Evolutionary conservation across 163 green algal species (phyloP), one percentile per base, ranked within the genome.

Genomic region (Botryococcus braunii): DNA sequence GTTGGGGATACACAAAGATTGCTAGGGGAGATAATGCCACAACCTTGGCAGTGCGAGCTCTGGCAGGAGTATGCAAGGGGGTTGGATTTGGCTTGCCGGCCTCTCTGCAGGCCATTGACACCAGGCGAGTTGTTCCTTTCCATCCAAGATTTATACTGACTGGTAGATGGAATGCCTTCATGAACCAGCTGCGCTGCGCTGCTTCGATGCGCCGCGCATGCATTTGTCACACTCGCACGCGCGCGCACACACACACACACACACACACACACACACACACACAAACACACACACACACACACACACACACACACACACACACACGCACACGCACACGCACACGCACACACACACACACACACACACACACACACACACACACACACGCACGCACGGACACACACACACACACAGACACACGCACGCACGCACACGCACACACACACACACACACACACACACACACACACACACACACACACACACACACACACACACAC

Each of bases 11-110:
- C 71, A 79, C 65, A 69, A 78, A 80, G 69, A n/a, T 91, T 27
- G 74, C 82, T 3, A 34, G 62, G 2, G 82, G 79, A 17, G 78
- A 84, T 46, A 76, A 63, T 47, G 73, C 80, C 6, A 82, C 65
- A 21, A 65, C 68, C 9, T 50, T 89, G 37, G 85, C 85, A 4
- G 68, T 74, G 1, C 72, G 69, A 32, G 69, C 82, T 11, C 75
- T 91, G 29, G 68, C 75, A 11, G 71, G 80, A 8, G 78, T 77
- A 17, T 74, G 77, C 29, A 90, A 91, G 66, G 82, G 72, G 46
- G 62, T 36, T 2, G 76, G 76, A 32, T 75, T 68, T 66, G 68
- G 59, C 27, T 47, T 82, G 58, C 67, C 76, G 34, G 66, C 39
- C 6, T 49, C 46, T 39, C 46, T 81, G 17, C 75, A 81, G 27